Percentiles rank a stretch among this genome's conserved stretches.
phyloP scores from a whole-genome alignment of 2,329 filamentous ascomycete species.

The Aspergillus aculeatus region DNA sequence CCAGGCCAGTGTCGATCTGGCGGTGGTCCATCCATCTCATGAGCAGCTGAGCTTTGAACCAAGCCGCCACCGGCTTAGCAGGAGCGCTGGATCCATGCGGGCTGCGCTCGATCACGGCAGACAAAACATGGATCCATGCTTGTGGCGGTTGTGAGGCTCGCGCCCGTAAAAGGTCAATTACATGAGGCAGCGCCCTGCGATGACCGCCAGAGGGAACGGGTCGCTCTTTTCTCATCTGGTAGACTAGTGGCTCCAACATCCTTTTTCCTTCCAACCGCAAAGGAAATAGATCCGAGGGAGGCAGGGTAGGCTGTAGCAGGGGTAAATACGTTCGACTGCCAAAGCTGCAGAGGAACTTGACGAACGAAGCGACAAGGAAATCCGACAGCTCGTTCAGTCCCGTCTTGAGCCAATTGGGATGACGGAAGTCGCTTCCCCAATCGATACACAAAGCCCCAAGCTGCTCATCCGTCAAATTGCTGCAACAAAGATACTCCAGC shows the following conservation, averaged over 20 bases:
- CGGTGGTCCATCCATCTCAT: constrained; percentile 35
- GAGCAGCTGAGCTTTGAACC: constrained; percentile 37
- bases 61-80: constrained; percentile 36
- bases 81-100: constrained; percentile 20
- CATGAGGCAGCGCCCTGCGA: constrained; percentile 36
- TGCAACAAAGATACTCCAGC: constrained; percentile 43
- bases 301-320: constrained; percentile 15
- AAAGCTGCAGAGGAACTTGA: constrained; percentile 42
- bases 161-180: constrained; percentile 34
- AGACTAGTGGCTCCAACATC: too few relatives aligned
- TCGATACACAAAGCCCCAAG: constrained; percentile 31
- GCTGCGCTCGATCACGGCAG: constrained; percentile 28
- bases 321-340: constrained; percentile 18
- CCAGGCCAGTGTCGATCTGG: constrained; percentile 30
- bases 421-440: constrained; percentile 14
- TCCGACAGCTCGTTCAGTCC: constrained; percentile 33
- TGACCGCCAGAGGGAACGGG: constrained; percentile 2
- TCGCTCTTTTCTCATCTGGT: too few relatives aligned
- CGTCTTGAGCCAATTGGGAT: constrained; percentile 15
- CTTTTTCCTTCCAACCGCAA: constrained; percentile 20
- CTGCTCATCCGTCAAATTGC: constrained; percentile 35
- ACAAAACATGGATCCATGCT: constrained; percentile 40
- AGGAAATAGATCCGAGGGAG: constrained; percentile 29
- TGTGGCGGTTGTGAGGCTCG: constrained; percentile 31
- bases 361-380: constrained; percentile 45